These are phyloP conservation scores for Flueggea neowawraea DNA, from an alignment of 441 rosid genomes.

Conservation along the genomic window DNA sequence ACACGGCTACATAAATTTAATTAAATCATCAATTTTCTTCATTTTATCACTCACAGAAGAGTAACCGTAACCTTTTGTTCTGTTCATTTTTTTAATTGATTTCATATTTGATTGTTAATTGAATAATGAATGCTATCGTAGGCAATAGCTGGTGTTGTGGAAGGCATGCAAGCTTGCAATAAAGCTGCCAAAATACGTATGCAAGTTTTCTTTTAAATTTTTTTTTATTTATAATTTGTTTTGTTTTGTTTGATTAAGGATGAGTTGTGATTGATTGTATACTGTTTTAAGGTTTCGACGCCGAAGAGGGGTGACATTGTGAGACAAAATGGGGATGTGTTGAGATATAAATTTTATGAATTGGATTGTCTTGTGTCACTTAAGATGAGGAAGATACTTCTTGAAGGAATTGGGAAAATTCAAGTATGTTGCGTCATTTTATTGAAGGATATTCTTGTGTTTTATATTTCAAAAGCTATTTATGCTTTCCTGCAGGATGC, in stretches of 20 bases:
- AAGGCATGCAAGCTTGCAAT: slow-evolving; percentile 78
- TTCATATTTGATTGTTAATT: too few relatives aligned
- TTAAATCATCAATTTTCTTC: too few relatives aligned
- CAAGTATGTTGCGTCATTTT: slow-evolving; percentile 45
- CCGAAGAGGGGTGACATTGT: slow-evolving; percentile 99
- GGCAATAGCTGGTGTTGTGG: slow-evolving; percentile 81
- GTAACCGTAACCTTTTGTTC: too few relatives aligned
- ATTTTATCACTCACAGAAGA: too few relatives aligned
- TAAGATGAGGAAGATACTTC: slow-evolving; percentile 98
- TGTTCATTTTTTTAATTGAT: too few relatives aligned
- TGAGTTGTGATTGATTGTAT: too few relatives aligned
- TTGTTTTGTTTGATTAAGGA: neutral
- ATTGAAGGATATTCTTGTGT: neutral
- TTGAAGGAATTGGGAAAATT: too few relatives aligned
- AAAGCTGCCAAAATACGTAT: slow-evolving; percentile 87
- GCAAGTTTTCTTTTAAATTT: slow-evolving; percentile 47
- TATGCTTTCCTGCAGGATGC: too few relatives aligned
- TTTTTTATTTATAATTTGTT: neutral
- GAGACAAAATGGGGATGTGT: slow-evolving; percentile 91
- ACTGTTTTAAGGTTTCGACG: slow-evolving; percentile 97
- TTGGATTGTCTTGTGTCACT: slow-evolving; percentile 93
- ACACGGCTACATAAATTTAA: too few relatives aligned
- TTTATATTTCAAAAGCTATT: too few relatives aligned
- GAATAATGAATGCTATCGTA: too few relatives aligned
- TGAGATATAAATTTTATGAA: slow-evolving; percentile 69